Conservation (phyloP, 768 basidiomycete genomes). For the Termitomyces sp. region DNA sequence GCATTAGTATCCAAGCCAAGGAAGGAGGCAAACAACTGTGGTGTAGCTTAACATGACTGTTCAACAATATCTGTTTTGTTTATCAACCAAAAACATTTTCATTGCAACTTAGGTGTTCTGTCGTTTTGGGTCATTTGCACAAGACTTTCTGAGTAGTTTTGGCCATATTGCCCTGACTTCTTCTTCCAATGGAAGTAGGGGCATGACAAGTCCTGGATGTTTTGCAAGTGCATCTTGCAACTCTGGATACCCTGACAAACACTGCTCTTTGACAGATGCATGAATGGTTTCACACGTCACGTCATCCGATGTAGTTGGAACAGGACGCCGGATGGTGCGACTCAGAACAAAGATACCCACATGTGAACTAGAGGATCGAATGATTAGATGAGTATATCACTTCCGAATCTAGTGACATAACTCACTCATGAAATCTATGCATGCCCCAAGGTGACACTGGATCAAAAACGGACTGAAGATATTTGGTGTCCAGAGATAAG, state of each 20-base stretch:
- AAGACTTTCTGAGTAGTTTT: slow-evolving; percentile 22
- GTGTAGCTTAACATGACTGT: too few relatives aligned
- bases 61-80: not conserved
- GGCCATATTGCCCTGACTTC: slow-evolving; percentile 48
- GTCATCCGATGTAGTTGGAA: slow-evolving; percentile 43
- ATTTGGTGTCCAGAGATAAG: slow-evolving; percentile 53
- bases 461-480: slow-evolving; percentile 45
- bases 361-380: slow-evolving; percentile 34
- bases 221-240: slow-evolving; percentile 33
- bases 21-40: too few relatives aligned
- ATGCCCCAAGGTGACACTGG: slow-evolving; percentile 60
- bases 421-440: slow-evolving; percentile 63
- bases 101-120: not conserved
- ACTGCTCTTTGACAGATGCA: slow-evolving; percentile 53
- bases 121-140: not conserved
- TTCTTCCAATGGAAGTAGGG: slow-evolving; percentile 51
- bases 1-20: too few relatives aligned
- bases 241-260: slow-evolving; percentile 24
- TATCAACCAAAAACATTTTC: not conserved
- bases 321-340: slow-evolving; percentile 38
- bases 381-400: not conserved
- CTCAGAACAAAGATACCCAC: slow-evolving; percentile 55
- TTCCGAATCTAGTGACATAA: slow-evolving; percentile 4
- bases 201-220: slow-evolving; percentile 41
- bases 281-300: slow-evolving; percentile 61